phyloP scores from a whole-genome alignment of 108 stramenopile genomes.

The Nitzschia inconspicua region DNA sequence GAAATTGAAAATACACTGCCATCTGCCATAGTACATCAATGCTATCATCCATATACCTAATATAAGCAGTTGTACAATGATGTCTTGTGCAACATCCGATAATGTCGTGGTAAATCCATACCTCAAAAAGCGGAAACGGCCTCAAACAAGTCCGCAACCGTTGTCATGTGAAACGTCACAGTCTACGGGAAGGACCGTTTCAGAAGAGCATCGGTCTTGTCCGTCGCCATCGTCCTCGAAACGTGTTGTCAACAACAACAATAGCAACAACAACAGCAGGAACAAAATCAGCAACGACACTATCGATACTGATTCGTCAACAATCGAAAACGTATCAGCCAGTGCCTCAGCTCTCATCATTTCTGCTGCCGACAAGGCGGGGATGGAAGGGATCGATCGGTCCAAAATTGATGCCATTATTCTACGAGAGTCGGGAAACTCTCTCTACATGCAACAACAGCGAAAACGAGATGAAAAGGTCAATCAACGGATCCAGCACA shows the following conservation, averaged over 20 bases:
- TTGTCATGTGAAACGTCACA: no score
- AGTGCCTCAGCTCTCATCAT: conserved; percentile 67
- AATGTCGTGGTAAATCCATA: no score
- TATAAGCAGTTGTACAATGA: no score
- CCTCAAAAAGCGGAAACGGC: no score
- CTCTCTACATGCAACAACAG: conserved; percentile 70
- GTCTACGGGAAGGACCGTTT: no score
- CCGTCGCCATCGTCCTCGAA: no score
- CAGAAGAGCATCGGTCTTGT: no score
- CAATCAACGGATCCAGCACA: conserved; percentile 43
- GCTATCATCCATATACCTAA: no score
- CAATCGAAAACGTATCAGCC: not conserved
- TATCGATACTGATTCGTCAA: not conserved
- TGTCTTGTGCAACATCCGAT: no score
- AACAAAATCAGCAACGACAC: not conserved
- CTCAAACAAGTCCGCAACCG: no score
- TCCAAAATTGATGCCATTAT: conserved; percentile 69
- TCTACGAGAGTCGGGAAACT: conserved; percentile 69
- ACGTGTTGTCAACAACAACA: conserved; percentile 5
- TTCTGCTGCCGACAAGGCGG: conserved; percentile 75
- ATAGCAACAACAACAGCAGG: not conserved
- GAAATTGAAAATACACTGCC: no score
- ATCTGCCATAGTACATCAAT: no score
- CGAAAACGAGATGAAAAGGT: conserved; percentile 57
- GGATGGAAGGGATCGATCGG: conserved; percentile 83